Conservation (phyloP, 179 eudicot genomes). For the Beta corolliflora region DNA sequence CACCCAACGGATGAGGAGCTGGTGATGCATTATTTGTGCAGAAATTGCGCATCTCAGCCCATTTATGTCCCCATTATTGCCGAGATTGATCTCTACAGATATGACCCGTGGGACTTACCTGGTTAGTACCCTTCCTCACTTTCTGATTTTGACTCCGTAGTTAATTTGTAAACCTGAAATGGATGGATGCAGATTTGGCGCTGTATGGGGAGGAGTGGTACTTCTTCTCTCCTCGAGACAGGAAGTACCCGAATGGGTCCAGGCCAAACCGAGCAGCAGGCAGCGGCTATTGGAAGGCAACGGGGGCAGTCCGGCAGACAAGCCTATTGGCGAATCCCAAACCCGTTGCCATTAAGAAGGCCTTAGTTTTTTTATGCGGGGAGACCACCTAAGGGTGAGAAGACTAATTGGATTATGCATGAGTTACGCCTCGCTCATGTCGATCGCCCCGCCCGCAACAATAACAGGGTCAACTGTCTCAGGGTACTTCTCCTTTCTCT, state of each 20-base stretch:
- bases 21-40: background rate
- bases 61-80: background rate
- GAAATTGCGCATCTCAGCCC: background rate
- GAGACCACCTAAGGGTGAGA: conserved; percentile 70
- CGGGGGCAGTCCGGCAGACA: conserved; percentile 57
- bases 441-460: conserved; percentile 71
- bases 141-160: too few relatives aligned
- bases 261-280: conserved; percentile 85
- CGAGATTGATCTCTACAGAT: background rate
- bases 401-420: conserved; percentile 88
- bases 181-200: conserved; percentile 28
- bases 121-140: background rate
- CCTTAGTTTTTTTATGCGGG: conserved; percentile 72
- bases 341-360: conserved; percentile 64
- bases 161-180: too few relatives aligned
- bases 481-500: conserved; percentile 42
- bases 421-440: conserved; percentile 81
- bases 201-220: conserved; percentile 81
- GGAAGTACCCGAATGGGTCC: conserved; percentile 83
- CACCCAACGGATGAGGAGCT: background rate
- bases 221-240: conserved; percentile 73
- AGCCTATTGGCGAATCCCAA: conserved; percentile 71
- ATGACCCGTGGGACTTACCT: background rate
- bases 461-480: conserved; percentile 53
- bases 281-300: conserved; percentile 79